Base-by-base conservation (phyloP, 1,284 basidiomycete species). In the Pseudozyma sp. region DNA sequence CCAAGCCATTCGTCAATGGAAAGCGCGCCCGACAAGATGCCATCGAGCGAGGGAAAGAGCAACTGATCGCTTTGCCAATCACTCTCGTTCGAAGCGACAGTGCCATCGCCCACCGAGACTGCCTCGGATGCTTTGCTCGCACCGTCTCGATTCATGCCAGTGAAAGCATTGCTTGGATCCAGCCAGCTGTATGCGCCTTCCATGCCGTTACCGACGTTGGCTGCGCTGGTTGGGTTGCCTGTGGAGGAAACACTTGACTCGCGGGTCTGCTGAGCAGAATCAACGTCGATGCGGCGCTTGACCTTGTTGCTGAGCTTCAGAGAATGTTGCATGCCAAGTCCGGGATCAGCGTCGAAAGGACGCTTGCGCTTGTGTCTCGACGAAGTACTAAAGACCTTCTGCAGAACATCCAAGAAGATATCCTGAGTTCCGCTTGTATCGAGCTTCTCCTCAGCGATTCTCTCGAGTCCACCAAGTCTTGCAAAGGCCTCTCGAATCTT, bases 1-100 rank as follows among this genome's bases (percentile, higher is more conserved):
- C 70, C 70, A n/a, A 73, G 58, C 70, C 65, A 73, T 47, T 73
- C 65, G n/a, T 73, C 65, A 35, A 73, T 69, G 45, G 70, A 73
- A 18, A 69, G 31, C 7, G 65, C 61, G 5, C 70, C 65, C 12
- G 70, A 73, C 31, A 73, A 44, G 21, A 73, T 73, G 16, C 70
- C 65, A 19, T 68, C 65, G 39, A 73, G 53, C 36, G 70, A 68
- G 7, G 70, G 65, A 31, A 73, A 68, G 21, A 73, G 54, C 42
- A 61, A 58, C 34, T 73, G 70, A 36, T 68, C 60, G 7, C 56
- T 59, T 18, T 60, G 70, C 70, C 65, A 69, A 19, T 73, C 65
- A 47, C 64, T 60, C 34, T 73, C 70, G 50, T 62, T 66, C 34
- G 64, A 68, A 3, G 40, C 52, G 12, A 59, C 56, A 0, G 64